phyloP scores from a whole-genome alignment of 225 moss, liverwort and hornwort species.

The Physcomitrium patens region DNA sequence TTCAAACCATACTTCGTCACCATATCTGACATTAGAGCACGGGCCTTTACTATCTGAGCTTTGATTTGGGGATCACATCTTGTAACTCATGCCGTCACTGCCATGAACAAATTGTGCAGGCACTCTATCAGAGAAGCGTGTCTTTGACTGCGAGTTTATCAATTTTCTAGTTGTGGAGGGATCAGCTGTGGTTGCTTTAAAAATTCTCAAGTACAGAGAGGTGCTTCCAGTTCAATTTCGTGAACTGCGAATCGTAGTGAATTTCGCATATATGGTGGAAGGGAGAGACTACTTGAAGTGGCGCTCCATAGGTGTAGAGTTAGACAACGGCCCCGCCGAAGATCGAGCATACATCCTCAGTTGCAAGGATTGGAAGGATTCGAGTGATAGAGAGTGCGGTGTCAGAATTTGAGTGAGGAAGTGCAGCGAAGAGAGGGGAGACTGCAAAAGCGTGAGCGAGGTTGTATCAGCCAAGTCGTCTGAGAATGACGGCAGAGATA shows the following conservation, averaged over 20 bases:
- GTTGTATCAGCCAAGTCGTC: conserved; percentile 20
- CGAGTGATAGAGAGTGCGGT: conserved; percentile 14
- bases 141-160: background rate
- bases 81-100: background rate
- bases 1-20: conserved; percentile 4
- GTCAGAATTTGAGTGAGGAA: conserved; percentile 22
- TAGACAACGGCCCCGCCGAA: background rate
- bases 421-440: conserved; percentile 20
- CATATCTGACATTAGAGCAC: conserved; percentile 13
- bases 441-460: background rate
- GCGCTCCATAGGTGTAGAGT: conserved; percentile 4
- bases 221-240: conserved; percentile 34
- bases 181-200: conserved; percentile 2
- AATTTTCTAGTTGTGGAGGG: conserved; percentile 24
- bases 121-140: background rate
- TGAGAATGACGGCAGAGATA: conserved; percentile 43
- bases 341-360: background rate
- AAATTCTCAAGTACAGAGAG: conserved; percentile 18
- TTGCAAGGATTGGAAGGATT: background rate
- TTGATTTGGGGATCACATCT: background rate
- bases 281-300: background rate
- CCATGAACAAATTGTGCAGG: conserved; percentile 11
- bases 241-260: background rate
- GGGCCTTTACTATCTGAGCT: background rate
- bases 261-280: too few relatives aligned